phyloP scores from a whole-genome alignment of 768 basidiomycete species.

The Tulasnella sp. region DNA sequence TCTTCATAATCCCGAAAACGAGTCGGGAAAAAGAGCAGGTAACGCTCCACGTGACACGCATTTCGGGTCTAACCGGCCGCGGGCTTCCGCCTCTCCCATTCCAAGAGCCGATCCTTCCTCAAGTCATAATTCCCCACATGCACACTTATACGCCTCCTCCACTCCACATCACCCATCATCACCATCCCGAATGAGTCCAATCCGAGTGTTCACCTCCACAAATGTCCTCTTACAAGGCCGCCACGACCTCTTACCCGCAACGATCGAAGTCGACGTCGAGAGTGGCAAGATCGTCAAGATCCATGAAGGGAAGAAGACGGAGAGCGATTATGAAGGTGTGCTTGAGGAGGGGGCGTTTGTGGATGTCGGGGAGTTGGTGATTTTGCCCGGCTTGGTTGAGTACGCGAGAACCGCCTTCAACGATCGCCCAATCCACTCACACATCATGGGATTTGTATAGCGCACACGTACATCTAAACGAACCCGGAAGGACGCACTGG shows the following conservation, averaged over 20 bases:
- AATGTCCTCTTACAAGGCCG: constrained; percentile 45
- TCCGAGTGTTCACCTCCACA: constrained; percentile 40
- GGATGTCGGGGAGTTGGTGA: constrained; percentile 43
- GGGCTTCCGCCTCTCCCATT: too few species aligned
- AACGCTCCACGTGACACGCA: too few species aligned
- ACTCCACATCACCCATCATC: background rate
- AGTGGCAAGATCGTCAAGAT: constrained; percentile 53
- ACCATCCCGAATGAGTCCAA: background rate
- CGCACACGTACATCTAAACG: constrained; percentile 86
- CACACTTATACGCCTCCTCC: too few species aligned
- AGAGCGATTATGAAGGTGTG: constrained; percentile 24
- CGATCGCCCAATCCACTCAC: background rate
- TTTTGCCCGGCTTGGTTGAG: constrained; percentile 78
- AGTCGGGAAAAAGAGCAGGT: too few species aligned
- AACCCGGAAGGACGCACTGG: constrained; percentile 88
- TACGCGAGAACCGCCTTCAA: constrained; percentile 29
- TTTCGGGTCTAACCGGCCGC: too few species aligned
- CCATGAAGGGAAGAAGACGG: constrained; percentile 27
- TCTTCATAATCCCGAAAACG: too few species aligned
- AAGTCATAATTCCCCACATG: too few species aligned
- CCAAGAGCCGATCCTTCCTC: too few species aligned
- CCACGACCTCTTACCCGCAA: constrained; percentile 44
- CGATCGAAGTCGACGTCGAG: constrained; percentile 43
- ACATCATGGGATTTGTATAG: constrained; percentile 29
- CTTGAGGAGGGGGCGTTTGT: constrained; percentile 32